phyloP scores from a whole-genome alignment of 164 flowering plant genomes.

The Piper betle region DNA sequence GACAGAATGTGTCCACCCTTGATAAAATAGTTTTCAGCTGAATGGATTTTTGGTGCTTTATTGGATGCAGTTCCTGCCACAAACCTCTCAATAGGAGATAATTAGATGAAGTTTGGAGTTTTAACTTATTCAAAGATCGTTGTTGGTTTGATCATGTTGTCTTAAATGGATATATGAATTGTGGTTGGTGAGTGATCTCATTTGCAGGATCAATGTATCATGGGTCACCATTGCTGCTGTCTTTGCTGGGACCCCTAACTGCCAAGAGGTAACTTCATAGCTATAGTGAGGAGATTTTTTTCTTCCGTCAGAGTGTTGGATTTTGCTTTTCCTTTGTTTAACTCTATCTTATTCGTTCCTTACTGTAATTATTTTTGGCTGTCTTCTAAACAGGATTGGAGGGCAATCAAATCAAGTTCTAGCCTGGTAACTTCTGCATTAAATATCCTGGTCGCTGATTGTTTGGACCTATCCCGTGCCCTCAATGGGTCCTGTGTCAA shows the following conservation, averaged over 20 bases:
- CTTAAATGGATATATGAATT: neutral
- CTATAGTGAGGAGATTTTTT: neutral
- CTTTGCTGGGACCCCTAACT: constrained; percentile 77
- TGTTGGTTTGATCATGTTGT: neutral
- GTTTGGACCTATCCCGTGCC: neutral
- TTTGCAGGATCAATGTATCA: constrained; percentile 92
- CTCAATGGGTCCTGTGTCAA: too few species aligned
- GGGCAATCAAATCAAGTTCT: constrained; percentile 46
- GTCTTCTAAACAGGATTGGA: constrained; percentile 36
- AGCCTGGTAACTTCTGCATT: constrained; percentile 42
- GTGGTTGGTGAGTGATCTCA: constrained; percentile 2
- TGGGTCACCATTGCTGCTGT: constrained; percentile 79
- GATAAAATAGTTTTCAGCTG: too few species aligned
- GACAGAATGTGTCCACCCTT: too few species aligned
- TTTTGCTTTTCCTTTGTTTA: neutral
- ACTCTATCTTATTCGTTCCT: neutral
- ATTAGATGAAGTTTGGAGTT: too few species aligned
- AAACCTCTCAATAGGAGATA: too few species aligned
- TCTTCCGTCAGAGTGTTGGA: neutral
- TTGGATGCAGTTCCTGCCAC: too few species aligned
- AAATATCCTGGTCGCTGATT: neutral
- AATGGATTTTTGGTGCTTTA: too few species aligned
- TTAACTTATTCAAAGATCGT: neutral
- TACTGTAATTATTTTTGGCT: neutral
- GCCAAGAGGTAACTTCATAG: constrained; percentile 38